Percentiles rank a stretch among this genome's conserved stretches.
Conservation (phyloP, 805 yeast genomes). For the Metschnikowia kofuensis region DNA sequence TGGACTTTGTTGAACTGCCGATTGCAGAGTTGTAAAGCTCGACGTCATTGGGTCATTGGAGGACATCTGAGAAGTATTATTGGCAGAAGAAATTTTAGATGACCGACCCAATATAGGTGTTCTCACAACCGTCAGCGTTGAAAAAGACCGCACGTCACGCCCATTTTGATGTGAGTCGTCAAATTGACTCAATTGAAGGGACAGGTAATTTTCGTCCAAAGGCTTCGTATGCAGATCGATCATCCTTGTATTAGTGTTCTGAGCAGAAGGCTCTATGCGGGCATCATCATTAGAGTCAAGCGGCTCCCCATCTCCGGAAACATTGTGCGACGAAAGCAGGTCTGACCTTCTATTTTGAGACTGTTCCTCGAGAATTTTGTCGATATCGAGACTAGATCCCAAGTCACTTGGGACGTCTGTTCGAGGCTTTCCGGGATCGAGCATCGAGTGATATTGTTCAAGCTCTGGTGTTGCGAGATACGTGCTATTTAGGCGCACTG, state of each 20-base stretch:
- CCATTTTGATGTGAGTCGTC: neutral
- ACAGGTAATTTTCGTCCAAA: neutral
- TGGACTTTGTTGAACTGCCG: constrained; percentile 14
- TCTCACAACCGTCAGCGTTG: constrained; percentile 24
- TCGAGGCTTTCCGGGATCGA: constrained; percentile 18
- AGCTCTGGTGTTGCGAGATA: constrained; percentile 18
- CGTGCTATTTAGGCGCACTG: constrained; percentile 6
- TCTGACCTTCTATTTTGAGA: neutral
- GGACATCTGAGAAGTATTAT: constrained; percentile 5
- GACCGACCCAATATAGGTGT: constrained; percentile 18
- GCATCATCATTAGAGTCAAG: neutral
- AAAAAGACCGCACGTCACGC: constrained; percentile 11
- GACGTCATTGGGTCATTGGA: constrained; percentile 1
- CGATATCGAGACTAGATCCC: constrained; percentile 14
- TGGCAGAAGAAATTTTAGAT: constrained; percentile 1
- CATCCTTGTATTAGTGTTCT: neutral
- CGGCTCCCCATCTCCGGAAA: neutral
- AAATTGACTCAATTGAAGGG: constrained; percentile 1
- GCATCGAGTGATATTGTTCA: constrained; percentile 15
- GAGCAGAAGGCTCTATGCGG: neutral
- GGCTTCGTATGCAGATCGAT: neutral
- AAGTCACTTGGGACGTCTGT: neutral
- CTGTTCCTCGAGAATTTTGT: constrained; percentile 17
- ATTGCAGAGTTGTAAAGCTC: constrained; percentile 27
- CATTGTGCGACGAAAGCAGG: neutral